These are phyloP conservation scores for Metschnikowia similis DNA, from an alignment of 805 yeast species.

Conservation along the genomic window DNA sequence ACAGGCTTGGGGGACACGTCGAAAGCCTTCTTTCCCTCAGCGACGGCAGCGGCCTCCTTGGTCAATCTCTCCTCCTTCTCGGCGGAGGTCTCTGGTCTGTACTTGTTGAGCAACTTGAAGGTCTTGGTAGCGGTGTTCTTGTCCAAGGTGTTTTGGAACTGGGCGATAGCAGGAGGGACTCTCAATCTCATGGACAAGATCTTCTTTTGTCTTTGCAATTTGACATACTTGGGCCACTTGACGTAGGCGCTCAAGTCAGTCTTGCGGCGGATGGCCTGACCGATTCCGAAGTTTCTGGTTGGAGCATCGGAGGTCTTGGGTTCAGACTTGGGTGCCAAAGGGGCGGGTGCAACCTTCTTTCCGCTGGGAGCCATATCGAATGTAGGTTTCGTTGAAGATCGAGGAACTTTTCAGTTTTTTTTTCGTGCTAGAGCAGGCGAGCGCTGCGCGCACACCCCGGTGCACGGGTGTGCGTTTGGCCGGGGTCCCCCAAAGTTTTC, in stretches of 20 bases:
- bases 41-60: conserved; percentile 98
- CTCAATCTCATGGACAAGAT: conserved; percentile 91
- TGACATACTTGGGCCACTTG: conserved; percentile 98
- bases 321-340: conserved; percentile 73
- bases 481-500: too few species aligned
- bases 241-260: conserved; percentile 95
- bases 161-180: conserved; percentile 98
- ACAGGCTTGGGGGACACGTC: conserved; percentile 96
- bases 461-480: conserved; percentile 10
- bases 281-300: conserved; percentile 84
- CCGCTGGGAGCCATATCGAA: conserved; percentile 40
- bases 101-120: conserved; percentile 96
- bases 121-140: conserved; percentile 98
- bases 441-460: conserved; percentile 6
- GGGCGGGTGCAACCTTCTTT: conserved; percentile 97
- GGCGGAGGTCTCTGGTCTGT: conserved; percentile 96
- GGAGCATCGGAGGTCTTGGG: conserved; percentile 24
- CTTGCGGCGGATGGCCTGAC: conserved; percentile 94
- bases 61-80: conserved; percentile 99
- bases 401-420: conserved; percentile 6
- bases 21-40: conserved; percentile 95
- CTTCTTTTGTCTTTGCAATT: conserved; percentile 99
- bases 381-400: conserved; percentile 4
- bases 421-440: conserved; percentile 6
- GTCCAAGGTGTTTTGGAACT: conserved; percentile 94